Percentiles rank a stretch among this genome's conserved stretches.
These are phyloP conservation scores for Mycosarcoma maydis DNA, from an alignment of 1,284 basidiomycete species.

Conservation along the genomic window DNA sequence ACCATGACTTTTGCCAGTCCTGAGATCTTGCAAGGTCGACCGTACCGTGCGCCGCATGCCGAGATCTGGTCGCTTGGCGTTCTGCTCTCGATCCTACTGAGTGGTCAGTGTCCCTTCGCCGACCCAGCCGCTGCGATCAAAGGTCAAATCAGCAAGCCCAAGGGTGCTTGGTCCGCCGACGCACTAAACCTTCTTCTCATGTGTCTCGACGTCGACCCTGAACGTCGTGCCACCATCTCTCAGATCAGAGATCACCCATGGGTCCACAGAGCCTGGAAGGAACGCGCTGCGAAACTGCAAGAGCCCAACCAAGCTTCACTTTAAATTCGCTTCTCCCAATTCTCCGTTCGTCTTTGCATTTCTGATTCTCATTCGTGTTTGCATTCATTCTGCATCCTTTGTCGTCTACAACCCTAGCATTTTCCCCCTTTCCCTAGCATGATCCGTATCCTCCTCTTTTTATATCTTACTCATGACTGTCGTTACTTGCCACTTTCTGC, in stretches of 20 bases:
- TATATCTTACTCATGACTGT: too few species aligned
- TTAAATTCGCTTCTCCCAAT: not conserved
- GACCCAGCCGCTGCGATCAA: constrained; percentile 76
- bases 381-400: constrained; percentile 14
- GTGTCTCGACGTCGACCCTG: constrained; percentile 80
- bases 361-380: not conserved
- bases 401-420: not conserved
- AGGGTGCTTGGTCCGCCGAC: constrained; percentile 56
- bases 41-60: constrained; percentile 76
- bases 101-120: constrained; percentile 84
- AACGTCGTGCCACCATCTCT: constrained; percentile 75
- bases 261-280: constrained; percentile 69
- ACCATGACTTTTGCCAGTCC: constrained; percentile 69
- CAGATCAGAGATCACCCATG: constrained; percentile 82
- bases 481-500: too few species aligned
- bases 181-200: constrained; percentile 74
- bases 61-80: constrained; percentile 94
- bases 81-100: constrained; percentile 83
- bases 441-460: too few species aligned
- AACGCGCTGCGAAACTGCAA: constrained; percentile 36
- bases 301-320: too few species aligned
- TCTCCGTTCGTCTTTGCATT: constrained; percentile 1
- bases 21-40: constrained; percentile 80
- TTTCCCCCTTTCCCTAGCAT: constrained; percentile 1
- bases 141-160: constrained; percentile 67